Evolutionary conservation across 441 rosid species (phyloP).

Genomic region (Eugenia klotzschiana): DNA sequence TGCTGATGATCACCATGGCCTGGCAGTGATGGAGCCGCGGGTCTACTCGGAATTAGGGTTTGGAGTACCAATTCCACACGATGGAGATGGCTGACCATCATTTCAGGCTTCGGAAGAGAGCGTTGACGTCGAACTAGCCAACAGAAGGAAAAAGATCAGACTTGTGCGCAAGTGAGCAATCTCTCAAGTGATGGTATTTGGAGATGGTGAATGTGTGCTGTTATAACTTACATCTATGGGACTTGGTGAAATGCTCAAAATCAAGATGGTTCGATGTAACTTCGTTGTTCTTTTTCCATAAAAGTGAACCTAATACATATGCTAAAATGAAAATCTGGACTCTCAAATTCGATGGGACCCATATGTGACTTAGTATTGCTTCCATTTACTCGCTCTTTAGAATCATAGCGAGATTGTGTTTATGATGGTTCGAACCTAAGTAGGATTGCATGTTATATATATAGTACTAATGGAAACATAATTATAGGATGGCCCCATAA

Average conservation of each 20-base stretch:
- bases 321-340: background rate
- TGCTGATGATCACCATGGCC: background rate
- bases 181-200: too few species aligned
- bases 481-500: background rate
- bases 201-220: too few species aligned
- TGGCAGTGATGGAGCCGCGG: background rate
- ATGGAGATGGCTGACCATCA: background rate
- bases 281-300: background rate
- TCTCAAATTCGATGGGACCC: background rate
- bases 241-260: background rate
- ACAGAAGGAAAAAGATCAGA: too few species aligned
- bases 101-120: background rate
- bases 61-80: background rate
- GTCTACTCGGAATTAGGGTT: background rate
- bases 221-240: too few species aligned
- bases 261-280: background rate
- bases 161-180: too few species aligned
- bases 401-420: background rate
- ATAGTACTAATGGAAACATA: background rate
- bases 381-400: background rate
- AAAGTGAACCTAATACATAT: background rate
- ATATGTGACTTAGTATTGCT: background rate
- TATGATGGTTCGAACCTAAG: background rate
- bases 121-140: background rate
- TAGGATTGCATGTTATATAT: background rate